Evolutionary conservation across 371 early-diverging fungal species (phyloP).

Genomic region (Sporodiniella umbellata): DNA sequence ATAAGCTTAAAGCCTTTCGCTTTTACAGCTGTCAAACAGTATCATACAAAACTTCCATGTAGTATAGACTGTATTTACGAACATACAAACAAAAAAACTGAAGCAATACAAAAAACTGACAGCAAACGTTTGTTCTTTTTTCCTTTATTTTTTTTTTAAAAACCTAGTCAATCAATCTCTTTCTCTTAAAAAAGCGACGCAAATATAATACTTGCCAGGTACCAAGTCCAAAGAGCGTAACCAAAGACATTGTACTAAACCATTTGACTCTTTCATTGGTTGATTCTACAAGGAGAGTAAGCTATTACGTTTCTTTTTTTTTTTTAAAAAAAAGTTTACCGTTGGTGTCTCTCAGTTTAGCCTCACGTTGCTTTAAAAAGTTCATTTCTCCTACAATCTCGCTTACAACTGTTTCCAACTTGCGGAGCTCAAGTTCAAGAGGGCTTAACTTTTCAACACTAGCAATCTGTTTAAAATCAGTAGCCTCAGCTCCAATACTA

Average conservation of each 20-base stretch:
- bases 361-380: conserved; percentile 74
- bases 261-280: conserved; percentile 82
- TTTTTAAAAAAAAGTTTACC: conserved; percentile 48
- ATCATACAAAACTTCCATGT: too few relatives aligned
- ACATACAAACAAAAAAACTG: too few relatives aligned
- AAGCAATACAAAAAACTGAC: too few relatives aligned
- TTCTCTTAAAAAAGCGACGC: conserved; percentile 81
- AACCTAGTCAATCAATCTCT: conserved; percentile 72
- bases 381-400: conserved; percentile 81
- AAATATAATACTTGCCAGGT: conserved; percentile 84
- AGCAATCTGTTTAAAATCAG: conserved; percentile 64
- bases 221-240: conserved; percentile 65
- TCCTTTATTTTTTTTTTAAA: too few relatives aligned
- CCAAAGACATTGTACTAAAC: conserved; percentile 70
- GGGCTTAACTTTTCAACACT: conserved; percentile 81
- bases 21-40: too few relatives aligned
- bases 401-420: conserved; percentile 72
- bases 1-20: too few relatives aligned
- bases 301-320: background rate
- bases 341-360: conserved; percentile 82
- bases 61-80: too few relatives aligned
- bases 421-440: conserved; percentile 82
- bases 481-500: conserved; percentile 85
- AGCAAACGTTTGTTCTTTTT: too few relatives aligned
- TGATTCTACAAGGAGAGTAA: conserved; percentile 52